Evolutionary conservation across 177 flowering plant genomes (phyloP).

Genomic region (Vitis hybrid): DNA sequence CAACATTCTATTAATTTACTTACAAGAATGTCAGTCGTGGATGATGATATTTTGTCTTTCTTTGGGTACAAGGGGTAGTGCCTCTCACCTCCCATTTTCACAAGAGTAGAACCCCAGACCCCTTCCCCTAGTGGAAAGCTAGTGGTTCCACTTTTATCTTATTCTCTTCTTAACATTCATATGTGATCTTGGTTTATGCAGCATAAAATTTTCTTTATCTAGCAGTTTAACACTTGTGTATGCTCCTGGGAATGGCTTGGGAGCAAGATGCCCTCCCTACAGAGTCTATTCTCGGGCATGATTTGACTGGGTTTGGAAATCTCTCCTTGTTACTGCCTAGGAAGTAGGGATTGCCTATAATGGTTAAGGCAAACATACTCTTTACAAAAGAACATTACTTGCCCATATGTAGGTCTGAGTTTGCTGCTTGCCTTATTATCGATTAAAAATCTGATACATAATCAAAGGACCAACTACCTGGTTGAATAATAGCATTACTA

Average conservation of each 20-base stretch:
- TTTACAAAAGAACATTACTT: neutral
- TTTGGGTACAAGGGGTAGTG: neutral
- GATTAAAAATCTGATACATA: neutral
- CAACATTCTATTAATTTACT: neutral
- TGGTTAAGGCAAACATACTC: neutral
- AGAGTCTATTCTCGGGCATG: no score
- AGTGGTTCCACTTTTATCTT: no score
- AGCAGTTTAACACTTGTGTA: no score
- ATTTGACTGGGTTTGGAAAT: neutral
- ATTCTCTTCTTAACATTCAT: no score
- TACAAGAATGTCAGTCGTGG: neutral
- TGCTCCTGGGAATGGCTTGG: no score
- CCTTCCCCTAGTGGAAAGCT: no score
- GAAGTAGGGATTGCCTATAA: neutral
- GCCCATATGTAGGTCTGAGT: neutral
- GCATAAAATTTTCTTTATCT: no score
- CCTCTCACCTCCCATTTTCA: no score
- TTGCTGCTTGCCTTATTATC: neutral
- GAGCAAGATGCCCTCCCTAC: no score
- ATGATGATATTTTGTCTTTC: neutral
- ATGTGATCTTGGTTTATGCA: no score
- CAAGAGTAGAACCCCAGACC: no score
- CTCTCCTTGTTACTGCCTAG: neutral
- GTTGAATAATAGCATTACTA: neutral
- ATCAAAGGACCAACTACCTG: neutral